Evolutionary conservation across 2,329 filamentous ascomycete genomes (phyloP).

Genomic region (Colletotrichum sp.): DNA sequence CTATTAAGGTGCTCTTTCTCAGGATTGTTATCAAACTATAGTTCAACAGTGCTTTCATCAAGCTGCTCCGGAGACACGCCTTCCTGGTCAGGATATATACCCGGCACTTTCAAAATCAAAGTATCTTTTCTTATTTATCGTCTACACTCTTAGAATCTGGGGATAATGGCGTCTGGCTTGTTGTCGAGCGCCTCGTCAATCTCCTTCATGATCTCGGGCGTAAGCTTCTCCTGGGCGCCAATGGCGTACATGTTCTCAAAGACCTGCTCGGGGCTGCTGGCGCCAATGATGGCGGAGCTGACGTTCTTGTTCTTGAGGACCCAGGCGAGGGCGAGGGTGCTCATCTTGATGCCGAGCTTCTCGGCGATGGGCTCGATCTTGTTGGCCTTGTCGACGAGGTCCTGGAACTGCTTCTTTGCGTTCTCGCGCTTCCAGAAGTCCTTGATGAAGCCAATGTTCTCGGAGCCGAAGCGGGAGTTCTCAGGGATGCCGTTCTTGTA

Average conservation of each 20-base stretch:
- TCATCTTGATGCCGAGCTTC: constrained; percentile 63
- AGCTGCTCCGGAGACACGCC: neutral
- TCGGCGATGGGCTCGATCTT: constrained; percentile 68
- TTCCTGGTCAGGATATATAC: neutral
- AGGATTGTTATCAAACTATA: neutral
- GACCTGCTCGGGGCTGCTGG: constrained; percentile 62
- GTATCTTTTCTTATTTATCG: neutral
- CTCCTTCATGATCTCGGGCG: constrained; percentile 61
- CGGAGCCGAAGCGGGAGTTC: constrained; percentile 62
- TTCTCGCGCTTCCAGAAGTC: constrained; percentile 54
- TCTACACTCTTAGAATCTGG: constrained; percentile 32
- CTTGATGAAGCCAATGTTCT: constrained; percentile 60
- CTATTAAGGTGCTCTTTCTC: neutral
- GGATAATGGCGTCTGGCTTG: constrained; percentile 53
- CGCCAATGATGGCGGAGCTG: constrained; percentile 66
- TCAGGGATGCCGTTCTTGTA: constrained; percentile 68
- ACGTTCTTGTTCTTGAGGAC: constrained; percentile 66
- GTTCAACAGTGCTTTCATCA: neutral
- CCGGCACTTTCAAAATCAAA: neutral
- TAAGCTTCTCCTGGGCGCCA: constrained; percentile 58
- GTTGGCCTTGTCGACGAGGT: constrained; percentile 63
- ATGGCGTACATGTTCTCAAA: constrained; percentile 64
- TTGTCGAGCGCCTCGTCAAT: constrained; percentile 65
- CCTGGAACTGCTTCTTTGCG: constrained; percentile 58
- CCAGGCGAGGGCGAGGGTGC: constrained; percentile 65